phyloP scores from a whole-genome alignment of 1,284 basidiomycete genomes.

The Ceratobasidium sp. region DNA sequence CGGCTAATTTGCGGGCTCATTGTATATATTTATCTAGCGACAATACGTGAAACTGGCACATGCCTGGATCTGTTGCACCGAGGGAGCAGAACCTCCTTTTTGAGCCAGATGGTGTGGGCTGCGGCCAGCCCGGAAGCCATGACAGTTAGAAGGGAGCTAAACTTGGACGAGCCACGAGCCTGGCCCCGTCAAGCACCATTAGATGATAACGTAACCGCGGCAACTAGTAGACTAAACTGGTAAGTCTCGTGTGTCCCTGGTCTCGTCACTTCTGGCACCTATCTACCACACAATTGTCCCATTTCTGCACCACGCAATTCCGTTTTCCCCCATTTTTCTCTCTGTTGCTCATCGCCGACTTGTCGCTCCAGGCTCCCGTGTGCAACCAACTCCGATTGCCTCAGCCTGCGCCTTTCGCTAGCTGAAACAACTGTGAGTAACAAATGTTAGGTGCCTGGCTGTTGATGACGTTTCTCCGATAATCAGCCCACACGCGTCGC shows the following conservation, averaged over 20 bases:
- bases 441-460: conserved; percentile 24
- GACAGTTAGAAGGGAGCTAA: conserved; percentile 22
- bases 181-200: no score
- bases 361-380: conserved; percentile 16
- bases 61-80: no score
- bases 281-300: conserved; percentile 30
- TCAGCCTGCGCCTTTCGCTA: conserved; percentile 8
- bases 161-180: not conserved
- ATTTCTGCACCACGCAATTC: not conserved
- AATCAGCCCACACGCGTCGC: conserved; percentile 16
- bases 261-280: conserved; percentile 17
- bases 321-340: conserved; percentile 15
- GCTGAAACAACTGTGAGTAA: conserved; percentile 44
- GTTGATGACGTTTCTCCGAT: conserved; percentile 4
- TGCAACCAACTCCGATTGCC: conserved; percentile 29
- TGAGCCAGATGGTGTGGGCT: conserved; percentile 10
- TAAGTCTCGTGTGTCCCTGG: conserved; percentile 42
- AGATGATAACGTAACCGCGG: conserved; percentile 17
- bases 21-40: no score
- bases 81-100: conserved; percentile 28
- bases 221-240: conserved; percentile 29
- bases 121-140: not conserved
- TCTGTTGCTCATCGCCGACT: conserved; percentile 27
- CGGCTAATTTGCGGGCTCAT: no score
- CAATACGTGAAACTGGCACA: no score